Conservation (phyloP, 208 protist genomes). For the Naegleria gruberi region DNA sequence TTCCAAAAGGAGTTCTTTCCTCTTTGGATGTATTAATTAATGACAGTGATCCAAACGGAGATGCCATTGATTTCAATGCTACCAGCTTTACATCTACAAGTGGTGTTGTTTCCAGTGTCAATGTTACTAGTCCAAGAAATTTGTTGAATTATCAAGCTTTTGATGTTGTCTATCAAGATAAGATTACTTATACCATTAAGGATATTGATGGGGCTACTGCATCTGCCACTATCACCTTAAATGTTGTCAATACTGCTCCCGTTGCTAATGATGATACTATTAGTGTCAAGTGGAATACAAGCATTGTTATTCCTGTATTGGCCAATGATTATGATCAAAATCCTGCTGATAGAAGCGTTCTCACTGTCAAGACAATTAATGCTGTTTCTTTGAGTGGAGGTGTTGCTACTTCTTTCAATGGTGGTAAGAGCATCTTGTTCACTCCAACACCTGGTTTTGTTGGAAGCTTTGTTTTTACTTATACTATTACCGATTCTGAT, state of each 20-base stretch:
- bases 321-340: slow-evolving; percentile 13
- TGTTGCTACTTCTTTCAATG: neutral
- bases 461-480: neutral
- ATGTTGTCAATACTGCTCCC: slow-evolving; percentile 9
- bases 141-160: neutral
- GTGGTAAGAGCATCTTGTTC: neutral
- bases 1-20: neutral
- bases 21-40: neutral
- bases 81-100: no score
- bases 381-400: neutral
- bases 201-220: neutral
- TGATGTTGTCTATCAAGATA: neutral
- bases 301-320: neutral
- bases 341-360: neutral
- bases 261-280: neutral
- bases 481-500: neutral
- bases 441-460: neutral
- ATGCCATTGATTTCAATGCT: neutral
- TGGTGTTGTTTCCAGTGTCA: neutral
- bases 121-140: neutral
- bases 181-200: neutral
- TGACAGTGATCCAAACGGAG: slow-evolving; percentile 7
- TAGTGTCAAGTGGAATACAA: neutral
- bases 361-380: neutral
- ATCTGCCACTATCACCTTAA: neutral